Evolutionary conservation across 331 rosid species (phyloP).

Genomic region (Acacia pycnantha): DNA sequence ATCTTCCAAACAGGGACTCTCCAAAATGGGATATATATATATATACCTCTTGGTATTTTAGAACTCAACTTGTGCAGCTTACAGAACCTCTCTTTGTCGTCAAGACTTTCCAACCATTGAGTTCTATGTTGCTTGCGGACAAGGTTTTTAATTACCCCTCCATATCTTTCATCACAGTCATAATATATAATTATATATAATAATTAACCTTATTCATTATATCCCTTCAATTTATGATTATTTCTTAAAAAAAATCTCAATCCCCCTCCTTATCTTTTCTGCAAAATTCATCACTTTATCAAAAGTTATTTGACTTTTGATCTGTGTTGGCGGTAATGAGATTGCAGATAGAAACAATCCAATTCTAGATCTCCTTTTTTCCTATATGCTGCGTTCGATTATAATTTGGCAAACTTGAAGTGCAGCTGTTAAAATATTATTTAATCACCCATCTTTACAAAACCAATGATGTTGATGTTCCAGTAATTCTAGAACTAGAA

Average conservation of each 20-base stretch:
- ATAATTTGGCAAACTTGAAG: neutral
- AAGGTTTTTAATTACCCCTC: constrained; percentile 21
- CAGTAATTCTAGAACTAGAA: constrained; percentile 22
- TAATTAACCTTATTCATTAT: neutral
- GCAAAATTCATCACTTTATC: neutral
- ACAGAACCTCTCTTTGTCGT: constrained; percentile 43
- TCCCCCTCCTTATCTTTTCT: neutral
- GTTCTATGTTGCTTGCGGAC: constrained; percentile 41
- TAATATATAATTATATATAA: neutral
- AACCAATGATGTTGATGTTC: neutral
- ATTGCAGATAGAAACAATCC: neutral
- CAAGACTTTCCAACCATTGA: constrained; percentile 44
- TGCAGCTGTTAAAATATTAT: neutral
- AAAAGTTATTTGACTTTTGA: neutral
- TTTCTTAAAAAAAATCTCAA: neutral
- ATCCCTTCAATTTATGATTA: neutral
- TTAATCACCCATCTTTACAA: neutral
- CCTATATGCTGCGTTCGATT: neutral
- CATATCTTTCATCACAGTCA: neutral
- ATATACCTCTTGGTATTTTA: constrained; percentile 19
- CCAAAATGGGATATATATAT: neutral
- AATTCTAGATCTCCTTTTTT: neutral
- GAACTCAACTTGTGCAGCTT: constrained; percentile 30
- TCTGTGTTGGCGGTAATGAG: neutral
- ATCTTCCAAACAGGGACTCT: neutral